These are phyloP conservation scores for Fusarium agapanthi DNA, from an alignment of 2,329 filamentous ascomycete genomes.

Conservation along the genomic window DNA sequence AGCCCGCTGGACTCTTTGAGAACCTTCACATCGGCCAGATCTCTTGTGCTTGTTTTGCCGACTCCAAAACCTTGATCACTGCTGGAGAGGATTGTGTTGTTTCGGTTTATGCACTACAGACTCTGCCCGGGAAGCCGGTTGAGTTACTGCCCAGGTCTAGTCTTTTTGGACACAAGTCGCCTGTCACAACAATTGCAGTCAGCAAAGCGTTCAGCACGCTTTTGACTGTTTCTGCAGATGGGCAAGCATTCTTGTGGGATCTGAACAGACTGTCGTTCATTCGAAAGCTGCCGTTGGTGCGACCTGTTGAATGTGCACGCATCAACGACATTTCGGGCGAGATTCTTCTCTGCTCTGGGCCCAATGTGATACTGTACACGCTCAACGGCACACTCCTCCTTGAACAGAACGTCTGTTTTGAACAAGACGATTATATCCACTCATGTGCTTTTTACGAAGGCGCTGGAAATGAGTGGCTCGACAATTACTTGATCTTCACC, in stretches of 20 bases:
- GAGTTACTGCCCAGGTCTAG: slow-evolving; percentile 82
- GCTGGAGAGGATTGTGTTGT: slow-evolving; percentile 93
- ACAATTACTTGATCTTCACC: slow-evolving; percentile 86
- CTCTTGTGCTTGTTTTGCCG: slow-evolving; percentile 83
- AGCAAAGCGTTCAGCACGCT: slow-evolving; percentile 90
- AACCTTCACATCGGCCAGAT: slow-evolving; percentile 93
- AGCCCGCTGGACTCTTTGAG: slow-evolving; percentile 85
- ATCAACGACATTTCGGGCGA: slow-evolving; percentile 94
- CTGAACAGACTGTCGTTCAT: slow-evolving; percentile 90
- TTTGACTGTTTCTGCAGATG: slow-evolving; percentile 82
- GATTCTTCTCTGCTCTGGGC: slow-evolving; percentile 83
- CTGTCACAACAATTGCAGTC: slow-evolving; percentile 83
- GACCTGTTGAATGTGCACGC: slow-evolving; percentile 74
- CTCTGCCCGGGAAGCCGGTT: slow-evolving; percentile 70
- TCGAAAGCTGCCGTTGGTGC: slow-evolving; percentile 70
- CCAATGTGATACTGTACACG: slow-evolving; percentile 80
- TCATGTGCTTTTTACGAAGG: slow-evolving; percentile 95
- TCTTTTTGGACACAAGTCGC: slow-evolving; percentile 88
- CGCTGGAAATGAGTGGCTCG: slow-evolving; percentile 88
- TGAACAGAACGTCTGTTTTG: slow-evolving; percentile 79
- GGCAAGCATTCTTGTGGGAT: slow-evolving; percentile 90
- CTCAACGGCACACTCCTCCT: slow-evolving; percentile 87
- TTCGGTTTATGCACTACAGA: slow-evolving; percentile 79
- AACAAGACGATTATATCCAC: slow-evolving; percentile 77
- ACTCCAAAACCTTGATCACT: slow-evolving; percentile 90